Evolutionary conservation across 2,329 filamentous ascomycete species (phyloP), one percentile per base, ranked within the genome.

Genomic region (Blumeriella jaapii): DNA sequence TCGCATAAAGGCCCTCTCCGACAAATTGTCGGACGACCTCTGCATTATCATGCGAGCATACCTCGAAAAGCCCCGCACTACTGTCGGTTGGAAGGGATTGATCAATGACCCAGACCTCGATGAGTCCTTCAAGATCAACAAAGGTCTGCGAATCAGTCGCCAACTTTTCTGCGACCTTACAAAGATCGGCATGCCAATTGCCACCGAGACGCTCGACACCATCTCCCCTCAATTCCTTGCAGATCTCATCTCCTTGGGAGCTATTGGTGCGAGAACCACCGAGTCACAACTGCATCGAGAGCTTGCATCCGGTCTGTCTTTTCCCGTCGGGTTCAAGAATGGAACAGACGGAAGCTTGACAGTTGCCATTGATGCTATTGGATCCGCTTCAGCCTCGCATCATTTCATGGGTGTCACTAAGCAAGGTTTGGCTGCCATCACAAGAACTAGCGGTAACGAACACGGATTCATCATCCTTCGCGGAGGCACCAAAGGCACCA

Each of bases 291-390:
- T 96, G 47, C 91, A 98, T 65, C 81, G 91, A 45, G 91, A 98
- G 66, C 74, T 98, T 44, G 91, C 91, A 4, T 93, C 83, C 17
- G 91, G 91, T 51, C 71, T 96, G 35, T 93, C 84, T 39, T 96
- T 95, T 79, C 91, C 91, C 14, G 87, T 98, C 48, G 91, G 91
- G 40, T 98, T 95, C 80, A 98, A 98, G 76, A 98, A 98, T 62
- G 91, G 91, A 43, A 98, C 91, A 15, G 91, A 98, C 54, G 91
- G 91, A 26, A 85, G 81, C 51, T 67, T 98, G 38, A 77, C 75
- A 17, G 87, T 96, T 13, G 87, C 89, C 13, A 93, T 96, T 52
- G 91, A 98, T 58, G 91, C 91, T 20, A 95, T 96, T 57, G 91
- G 89, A 40, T 78, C 83, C 18, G 82, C 82, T 1, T 77, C 79